Evolutionary conservation across 352 stramenopile species (phyloP), one percentile per base, ranked within the genome.

Genomic region (Globisporangium echinulatum): DNA sequence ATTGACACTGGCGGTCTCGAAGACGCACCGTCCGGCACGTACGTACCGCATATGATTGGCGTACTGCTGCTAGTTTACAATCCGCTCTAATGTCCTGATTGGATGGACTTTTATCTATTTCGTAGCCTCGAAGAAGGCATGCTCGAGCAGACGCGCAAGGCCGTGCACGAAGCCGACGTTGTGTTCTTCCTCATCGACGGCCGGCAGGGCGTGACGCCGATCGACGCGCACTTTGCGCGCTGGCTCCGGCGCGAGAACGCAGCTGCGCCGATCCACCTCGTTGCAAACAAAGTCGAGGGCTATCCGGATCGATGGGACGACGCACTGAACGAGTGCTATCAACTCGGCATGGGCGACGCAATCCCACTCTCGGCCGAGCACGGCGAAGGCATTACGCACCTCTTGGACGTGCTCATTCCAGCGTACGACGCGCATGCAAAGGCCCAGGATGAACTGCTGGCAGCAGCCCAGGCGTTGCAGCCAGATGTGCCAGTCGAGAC

Each of bases 101-200:
- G 14, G 19, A 17, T 42, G 49, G 25, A 11, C 19, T 25, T 25
- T 2, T 25, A 25, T 25, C 19, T 25, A 25, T 25, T 25, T 25
- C 4, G 33, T 52, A 84, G 72, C 7, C 49, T 93, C 49, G 83
- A 93, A 67, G 67, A 83, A 64, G 83, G 83, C 44, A 93, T 93
- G 81, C 69, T 93, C 17, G 70, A 84, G 53, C 84, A 93, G 71
- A 92, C 82, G 43, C 65, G 77, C 51, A 72, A 77, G 8, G 84
- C 84, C 1, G 72, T 93, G 47, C 82, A 93, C 54, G 84, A 93
- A 46, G 82, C 82, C 4, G 79, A 93, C 57, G 55, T 93, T 37
- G 72, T 92, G 14, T 88, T 93, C 58, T 93, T 93, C 56, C 61
- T 93, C 17, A 72, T 93, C 19, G 84, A 93, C 57, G 84, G 82